A percentile compares a stretch with the other conserved stretches of the same genome.
These are phyloP conservation scores for Monilinia polystroma DNA, from an alignment of 2,329 filamentous ascomycete species.

Conservation along the genomic window DNA sequence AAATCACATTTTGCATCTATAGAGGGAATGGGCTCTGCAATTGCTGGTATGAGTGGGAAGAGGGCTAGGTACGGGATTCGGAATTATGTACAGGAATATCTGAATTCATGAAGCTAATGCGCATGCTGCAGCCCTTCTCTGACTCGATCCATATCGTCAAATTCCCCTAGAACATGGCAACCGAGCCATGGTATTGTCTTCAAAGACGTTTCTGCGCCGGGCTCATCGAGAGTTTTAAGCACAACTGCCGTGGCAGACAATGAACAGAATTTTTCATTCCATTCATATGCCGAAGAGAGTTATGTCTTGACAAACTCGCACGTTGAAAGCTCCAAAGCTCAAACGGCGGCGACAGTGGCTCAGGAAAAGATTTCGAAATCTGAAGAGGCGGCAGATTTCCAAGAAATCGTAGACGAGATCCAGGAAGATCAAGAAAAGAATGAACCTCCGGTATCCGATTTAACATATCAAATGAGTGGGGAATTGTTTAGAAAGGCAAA, in stretches of 20 bases:
- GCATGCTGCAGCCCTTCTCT: neutral
- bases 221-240: constrained; percentile 29
- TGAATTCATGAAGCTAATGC: neutral
- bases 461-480: constrained; percentile 50
- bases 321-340: neutral
- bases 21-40: constrained; percentile 31
- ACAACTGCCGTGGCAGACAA: constrained; percentile 25
- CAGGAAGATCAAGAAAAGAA: constrained; percentile 33
- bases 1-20: constrained; percentile 24
- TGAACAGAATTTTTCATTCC: constrained; percentile 27
- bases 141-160: constrained; percentile 20
- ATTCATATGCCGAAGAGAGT: constrained; percentile 31
- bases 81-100: neutral
- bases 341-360: neutral
- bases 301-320: constrained; percentile 28
- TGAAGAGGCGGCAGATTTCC: neutral
- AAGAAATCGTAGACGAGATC: constrained; percentile 8
- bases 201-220: constrained; percentile 26
- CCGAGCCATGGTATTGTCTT: constrained; percentile 45
- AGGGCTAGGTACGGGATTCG: constrained; percentile 29
- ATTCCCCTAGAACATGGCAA: constrained; percentile 41
- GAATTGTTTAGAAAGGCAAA: constrained; percentile 51
- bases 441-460: constrained; percentile 42
- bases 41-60: constrained; percentile 24
- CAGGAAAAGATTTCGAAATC: neutral